Evolutionary conservation across 345 rosid species (phyloP).

Genomic region (Sapria himalayana): DNA sequence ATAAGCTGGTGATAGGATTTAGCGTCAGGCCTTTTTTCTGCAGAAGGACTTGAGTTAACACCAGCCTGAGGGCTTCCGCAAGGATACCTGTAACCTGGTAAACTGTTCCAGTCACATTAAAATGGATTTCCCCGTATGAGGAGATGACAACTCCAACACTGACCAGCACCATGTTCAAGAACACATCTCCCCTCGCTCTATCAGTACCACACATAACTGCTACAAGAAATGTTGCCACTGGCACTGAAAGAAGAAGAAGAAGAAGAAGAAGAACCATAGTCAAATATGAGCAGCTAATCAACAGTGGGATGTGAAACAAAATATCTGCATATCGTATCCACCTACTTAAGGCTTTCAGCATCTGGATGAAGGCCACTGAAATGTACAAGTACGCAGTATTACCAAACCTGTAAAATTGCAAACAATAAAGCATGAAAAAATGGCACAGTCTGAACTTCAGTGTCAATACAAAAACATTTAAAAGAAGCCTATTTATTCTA

Average conservation of each 20-base stretch:
- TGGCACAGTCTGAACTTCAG: neutral
- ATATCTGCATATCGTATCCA: constrained; percentile 7
- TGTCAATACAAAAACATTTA: too few relatives aligned
- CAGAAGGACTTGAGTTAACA: constrained; percentile 83
- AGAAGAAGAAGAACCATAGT: too few relatives aligned
- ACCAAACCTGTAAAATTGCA: constrained; percentile 50
- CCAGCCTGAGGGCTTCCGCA: constrained; percentile 95
- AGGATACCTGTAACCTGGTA: constrained; percentile 91
- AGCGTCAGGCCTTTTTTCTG: constrained; percentile 82
- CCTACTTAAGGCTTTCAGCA: constrained; percentile 97
- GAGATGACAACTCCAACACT: constrained; percentile 89
- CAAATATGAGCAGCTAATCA: constrained; percentile 10
- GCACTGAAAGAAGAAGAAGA: too few relatives aligned
- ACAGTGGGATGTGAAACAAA: constrained; percentile 3
- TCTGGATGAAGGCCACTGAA: constrained; percentile 94
- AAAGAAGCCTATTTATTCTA: too few relatives aligned
- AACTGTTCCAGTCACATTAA: constrained; percentile 74
- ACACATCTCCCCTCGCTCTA: constrained; percentile 75
- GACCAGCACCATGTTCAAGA: constrained; percentile 86
- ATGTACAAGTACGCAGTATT: constrained; percentile 85
- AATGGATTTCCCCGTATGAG: constrained; percentile 90
- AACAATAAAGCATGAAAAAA: constrained; percentile 1
- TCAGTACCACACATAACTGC: constrained; percentile 87
- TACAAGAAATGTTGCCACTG: constrained; percentile 76
- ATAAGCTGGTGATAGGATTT: constrained; percentile 86